Base-by-base conservation (phyloP, 805 yeast species). In the Torulaspora maleeae region DNA sequence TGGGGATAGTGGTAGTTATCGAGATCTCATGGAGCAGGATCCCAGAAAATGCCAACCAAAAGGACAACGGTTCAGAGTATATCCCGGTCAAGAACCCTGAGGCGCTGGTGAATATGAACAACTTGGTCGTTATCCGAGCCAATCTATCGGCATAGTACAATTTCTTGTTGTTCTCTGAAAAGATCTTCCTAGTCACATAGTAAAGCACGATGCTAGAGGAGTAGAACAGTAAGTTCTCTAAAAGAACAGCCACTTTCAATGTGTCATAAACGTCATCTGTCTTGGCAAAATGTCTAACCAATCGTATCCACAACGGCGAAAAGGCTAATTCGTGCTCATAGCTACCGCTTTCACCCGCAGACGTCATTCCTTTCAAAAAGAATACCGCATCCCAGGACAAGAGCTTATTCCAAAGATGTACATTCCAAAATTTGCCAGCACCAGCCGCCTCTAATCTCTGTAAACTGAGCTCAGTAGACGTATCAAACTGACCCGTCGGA, bases 311-410 rank as follows among this genome's bases (percentile, higher is more conserved):
- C 2, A 79, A 58, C 9, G 85, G 85, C 22, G 95, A 80, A 61
- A 87, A 91, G 4, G 95, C 97, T 74, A 79, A 85, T 65, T 89
- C 95, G 62, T 91, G 96, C 64, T 91, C 98, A 64, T 73, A 90
- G n/a, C 67, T 61, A 1, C 72, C 66, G 12, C 67, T 62, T 0
- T 75, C 79, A 12, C 75, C 63, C 8, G 64, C 59, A 27, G 43
- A 22, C 16, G 85, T 78, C 44, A 82, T 61, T 6, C 50, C 52
- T 36, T 80, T 78, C 12, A 76, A 62, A 58, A 85, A 89, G 63
- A 82, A 89, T 0, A 89, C 93, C 1, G 82, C 74, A 62, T 91
- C 99, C 98, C 98, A 91, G 3, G 81, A 74, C 20, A 86, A 67
- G 4, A 87, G 69, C 44, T 76, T 79, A 42, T 76, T 71, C 41